Evolutionary conservation across 2,329 filamentous ascomycete genomes (phyloP).

Genomic region (Orbilia javanica): DNA sequence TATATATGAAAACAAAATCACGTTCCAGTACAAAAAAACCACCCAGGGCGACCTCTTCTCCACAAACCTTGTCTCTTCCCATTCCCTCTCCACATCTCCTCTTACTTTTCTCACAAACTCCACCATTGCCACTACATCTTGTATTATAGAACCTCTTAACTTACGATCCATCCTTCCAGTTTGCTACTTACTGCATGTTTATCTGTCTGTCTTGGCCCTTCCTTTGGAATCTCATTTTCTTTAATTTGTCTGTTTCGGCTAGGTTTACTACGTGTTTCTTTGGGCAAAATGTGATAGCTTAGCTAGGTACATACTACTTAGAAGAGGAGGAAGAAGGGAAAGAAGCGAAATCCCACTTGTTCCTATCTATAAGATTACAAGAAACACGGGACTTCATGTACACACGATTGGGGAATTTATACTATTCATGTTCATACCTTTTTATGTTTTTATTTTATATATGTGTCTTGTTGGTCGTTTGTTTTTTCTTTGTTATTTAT

Average conservation of each 20-base stretch:
- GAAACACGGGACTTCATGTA: background rate
- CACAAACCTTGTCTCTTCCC: background rate
- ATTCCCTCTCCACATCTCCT: background rate
- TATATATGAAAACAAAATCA: background rate
- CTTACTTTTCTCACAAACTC: background rate
- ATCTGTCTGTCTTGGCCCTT: background rate
- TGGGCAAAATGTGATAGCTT: conserved; percentile 1
- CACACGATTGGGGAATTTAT: background rate
- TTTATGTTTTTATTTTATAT: background rate
- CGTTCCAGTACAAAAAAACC: background rate
- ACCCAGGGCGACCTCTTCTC: conserved; percentile 9
- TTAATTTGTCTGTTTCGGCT: background rate
- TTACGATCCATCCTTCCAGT: background rate
- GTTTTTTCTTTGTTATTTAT: background rate
- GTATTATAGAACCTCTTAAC: conserved; percentile 24
- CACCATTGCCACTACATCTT: background rate
- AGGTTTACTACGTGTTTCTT: too few relatives aligned
- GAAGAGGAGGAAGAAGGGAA: background rate
- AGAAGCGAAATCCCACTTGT: background rate
- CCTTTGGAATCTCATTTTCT: background rate
- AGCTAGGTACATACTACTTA: too few relatives aligned
- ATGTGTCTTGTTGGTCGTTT: background rate
- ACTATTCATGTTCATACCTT: background rate
- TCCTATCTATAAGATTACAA: background rate
- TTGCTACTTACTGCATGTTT: background rate